A percentile compares a stretch with the other conserved stretches of the same genome.
Conservation (phyloP, 2,329 filamentous ascomycete species). For the Xylaria sp. region DNA sequence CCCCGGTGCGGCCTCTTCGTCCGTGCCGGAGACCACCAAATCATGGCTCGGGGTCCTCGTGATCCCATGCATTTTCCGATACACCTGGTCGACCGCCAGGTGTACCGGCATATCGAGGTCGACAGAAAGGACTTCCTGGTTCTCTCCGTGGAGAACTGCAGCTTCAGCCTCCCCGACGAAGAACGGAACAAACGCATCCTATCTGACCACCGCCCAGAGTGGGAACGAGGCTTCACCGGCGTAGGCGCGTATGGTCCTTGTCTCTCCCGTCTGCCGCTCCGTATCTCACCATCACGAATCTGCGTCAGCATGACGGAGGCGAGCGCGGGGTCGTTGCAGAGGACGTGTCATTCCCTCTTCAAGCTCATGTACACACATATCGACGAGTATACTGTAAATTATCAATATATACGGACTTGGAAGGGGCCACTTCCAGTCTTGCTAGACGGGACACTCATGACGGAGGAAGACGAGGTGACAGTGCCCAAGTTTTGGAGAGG, state of each 20-base stretch:
- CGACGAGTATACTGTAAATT: too few relatives aligned
- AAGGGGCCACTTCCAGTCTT: slow-evolving; percentile 18
- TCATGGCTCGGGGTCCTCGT: too few relatives aligned
- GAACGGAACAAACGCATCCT: slow-evolving; percentile 16
- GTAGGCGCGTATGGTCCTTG: slow-evolving; percentile 32
- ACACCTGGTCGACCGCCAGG: too few relatives aligned
- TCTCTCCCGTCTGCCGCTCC: slow-evolving; percentile 18
- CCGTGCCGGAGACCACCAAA: slow-evolving; percentile 24
- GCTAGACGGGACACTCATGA: slow-evolving; percentile 17
- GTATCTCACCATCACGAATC: slow-evolving; percentile 19
- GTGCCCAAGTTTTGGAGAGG: background rate
- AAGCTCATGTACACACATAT: slow-evolving; percentile 18
- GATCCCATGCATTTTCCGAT: too few relatives aligned
- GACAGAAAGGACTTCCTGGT: slow-evolving; percentile 27
- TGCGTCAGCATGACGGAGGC: slow-evolving; percentile 24
- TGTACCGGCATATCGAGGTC: slow-evolving; percentile 15
- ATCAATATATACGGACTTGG: background rate
- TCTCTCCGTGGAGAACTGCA: slow-evolving; percentile 33
- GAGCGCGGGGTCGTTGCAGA: slow-evolving; percentile 7
- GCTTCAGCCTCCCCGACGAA: slow-evolving; percentile 31
- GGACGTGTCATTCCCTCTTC: slow-evolving; percentile 10
- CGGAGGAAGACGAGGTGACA: background rate
- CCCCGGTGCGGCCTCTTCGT: slow-evolving; percentile 29
- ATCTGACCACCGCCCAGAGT: too few relatives aligned
- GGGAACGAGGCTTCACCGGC: background rate